Base-by-base conservation (phyloP, 257 asterid species). In the Ilex aquifolium region DNA sequence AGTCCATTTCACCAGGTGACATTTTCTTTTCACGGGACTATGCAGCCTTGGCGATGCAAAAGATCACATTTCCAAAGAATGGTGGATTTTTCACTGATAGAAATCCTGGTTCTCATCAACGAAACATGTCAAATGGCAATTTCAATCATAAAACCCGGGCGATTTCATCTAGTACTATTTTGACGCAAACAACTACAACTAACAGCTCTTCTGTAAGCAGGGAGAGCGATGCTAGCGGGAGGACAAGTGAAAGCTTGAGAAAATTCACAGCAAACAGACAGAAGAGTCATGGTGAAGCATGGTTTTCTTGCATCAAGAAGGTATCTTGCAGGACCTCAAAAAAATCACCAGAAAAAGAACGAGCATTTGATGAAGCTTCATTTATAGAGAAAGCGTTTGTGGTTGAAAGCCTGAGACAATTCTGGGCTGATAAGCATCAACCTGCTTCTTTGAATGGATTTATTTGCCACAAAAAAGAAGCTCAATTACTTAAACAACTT, bases 351-450 rank as follows among this genome's bases (percentile, higher is more conserved):
- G 85, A 80, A 60, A 81, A 74, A 63, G 82, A 72, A 15, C 74
- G 82, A 65, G 70, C 80, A 6, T 61, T 79, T 32, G 86, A 89
- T 59, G 94, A 89, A 69, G 88, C 91, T 56, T 75, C 83, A 2
- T 77, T 89, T 55, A 87, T 89, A 32, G 82, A 72, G 59, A 89
- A 81, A 83, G 88, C 97, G 13, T 66, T 68, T 29, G 89, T 89
- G 56, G 82, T 81, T 7, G 91, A 86, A 82, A 84, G 79, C 80
- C 69, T 89, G 70, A 79, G 91, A 56, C 88, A 75, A 36, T 74
- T 89, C 65, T 89, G 95, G 97, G 94, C 97, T 29, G 94, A 89
- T 55, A 87, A 83, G 68, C 79, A 89, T 69, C 94, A 74, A 68
- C 95, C 95, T 39, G 63, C 72, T 65, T 78, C 89, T 1, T 69